phyloP scores from a whole-genome alignment of 495 filamentous ascomycete genomes.

The Aspergillus taichungensis region DNA sequence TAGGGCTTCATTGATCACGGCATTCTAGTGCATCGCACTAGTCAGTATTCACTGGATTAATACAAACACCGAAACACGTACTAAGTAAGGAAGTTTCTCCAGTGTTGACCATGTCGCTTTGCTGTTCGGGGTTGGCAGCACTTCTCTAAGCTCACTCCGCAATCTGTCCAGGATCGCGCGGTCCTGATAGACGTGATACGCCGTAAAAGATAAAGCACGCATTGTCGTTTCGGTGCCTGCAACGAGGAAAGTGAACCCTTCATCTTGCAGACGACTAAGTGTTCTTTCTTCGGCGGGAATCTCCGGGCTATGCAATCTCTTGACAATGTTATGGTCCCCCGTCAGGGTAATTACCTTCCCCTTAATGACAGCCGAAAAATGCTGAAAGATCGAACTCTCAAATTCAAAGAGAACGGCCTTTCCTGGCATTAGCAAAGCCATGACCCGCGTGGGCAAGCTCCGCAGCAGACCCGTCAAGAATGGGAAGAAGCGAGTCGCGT shows the following conservation, averaged over 20 bases:
- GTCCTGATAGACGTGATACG: slow-evolving; percentile 12
- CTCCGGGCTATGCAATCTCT: slow-evolving; percentile 9
- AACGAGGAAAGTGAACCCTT: slow-evolving; percentile 24
- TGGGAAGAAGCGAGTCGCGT: slow-evolving; percentile 21
- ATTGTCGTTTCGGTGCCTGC: slow-evolving; percentile 37
- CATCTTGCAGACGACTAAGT: slow-evolving; percentile 25
- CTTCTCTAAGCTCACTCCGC: slow-evolving; percentile 18
- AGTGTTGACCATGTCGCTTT: slow-evolving; percentile 30
- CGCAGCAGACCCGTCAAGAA: slow-evolving; percentile 12
- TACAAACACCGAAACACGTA: background rate
- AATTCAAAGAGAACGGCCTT: slow-evolving; percentile 10
- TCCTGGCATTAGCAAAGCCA: slow-evolving; percentile 13
- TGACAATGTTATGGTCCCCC: slow-evolving; percentile 6
- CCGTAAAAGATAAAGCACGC: slow-evolving; percentile 9
- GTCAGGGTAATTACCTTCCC: background rate
- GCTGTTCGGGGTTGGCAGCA: slow-evolving; percentile 15
- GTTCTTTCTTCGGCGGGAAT: slow-evolving; percentile 14
- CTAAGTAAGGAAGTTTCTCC: slow-evolving; percentile 44
- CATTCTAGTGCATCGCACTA: slow-evolving; percentile 14
- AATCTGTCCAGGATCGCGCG: slow-evolving; percentile 9
- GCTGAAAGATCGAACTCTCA: too few species aligned
- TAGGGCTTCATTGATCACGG: slow-evolving; percentile 29
- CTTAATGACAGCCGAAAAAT: slow-evolving; percentile 7
- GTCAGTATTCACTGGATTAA: background rate
- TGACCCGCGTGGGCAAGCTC: slow-evolving; percentile 7